Percentiles rank a stretch among this genome's conserved stretches.
These are phyloP conservation scores for Globisporangium cederbergense DNA, from an alignment of 352 stramenopile species.

Conservation along the genomic window DNA sequence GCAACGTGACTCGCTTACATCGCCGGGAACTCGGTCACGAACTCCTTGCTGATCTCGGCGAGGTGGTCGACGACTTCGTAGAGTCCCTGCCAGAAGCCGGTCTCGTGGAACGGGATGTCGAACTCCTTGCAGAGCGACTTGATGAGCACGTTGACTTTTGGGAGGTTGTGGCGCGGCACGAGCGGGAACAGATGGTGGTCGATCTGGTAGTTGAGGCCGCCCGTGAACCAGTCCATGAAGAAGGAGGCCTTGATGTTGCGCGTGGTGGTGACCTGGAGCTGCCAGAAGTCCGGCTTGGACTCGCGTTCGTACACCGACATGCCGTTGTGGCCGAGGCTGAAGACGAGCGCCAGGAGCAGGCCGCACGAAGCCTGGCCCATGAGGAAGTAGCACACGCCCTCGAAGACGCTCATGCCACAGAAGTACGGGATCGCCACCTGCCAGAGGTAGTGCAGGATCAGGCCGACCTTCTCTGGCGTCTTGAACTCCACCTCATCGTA, in stretches of 20 bases:
- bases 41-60: conserved; percentile 91
- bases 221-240: conserved; percentile 98
- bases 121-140: conserved; percentile 97
- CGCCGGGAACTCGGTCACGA: conserved; percentile 95
- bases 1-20: conserved; percentile 86
- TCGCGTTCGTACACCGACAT: conserved; percentile 97
- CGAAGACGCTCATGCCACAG: conserved; percentile 59
- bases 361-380: conserved; percentile 89
- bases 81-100: conserved; percentile 91
- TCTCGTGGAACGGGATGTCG: conserved; percentile 95
- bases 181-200: conserved; percentile 98
- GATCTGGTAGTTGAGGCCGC: conserved; percentile 98
- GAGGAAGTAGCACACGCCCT: conserved; percentile 82
- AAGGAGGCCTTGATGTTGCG: conserved; percentile 93
- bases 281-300: conserved; percentile 96
- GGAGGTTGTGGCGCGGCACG: conserved; percentile 95
- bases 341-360: conserved; percentile 95
- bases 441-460: conserved; percentile 91
- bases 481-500: conserved; percentile 89
- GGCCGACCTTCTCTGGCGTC: conserved; percentile 64
- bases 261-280: conserved; percentile 97
- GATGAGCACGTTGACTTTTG: conserved; percentile 92
- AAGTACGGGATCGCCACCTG: conserved; percentile 79
- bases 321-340: conserved; percentile 97
- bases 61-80: conserved; percentile 94